Evolutionary conservation across 139 green algal genomes (phyloP).

Genomic region (Chlamydomonas sphaeroides): DNA sequence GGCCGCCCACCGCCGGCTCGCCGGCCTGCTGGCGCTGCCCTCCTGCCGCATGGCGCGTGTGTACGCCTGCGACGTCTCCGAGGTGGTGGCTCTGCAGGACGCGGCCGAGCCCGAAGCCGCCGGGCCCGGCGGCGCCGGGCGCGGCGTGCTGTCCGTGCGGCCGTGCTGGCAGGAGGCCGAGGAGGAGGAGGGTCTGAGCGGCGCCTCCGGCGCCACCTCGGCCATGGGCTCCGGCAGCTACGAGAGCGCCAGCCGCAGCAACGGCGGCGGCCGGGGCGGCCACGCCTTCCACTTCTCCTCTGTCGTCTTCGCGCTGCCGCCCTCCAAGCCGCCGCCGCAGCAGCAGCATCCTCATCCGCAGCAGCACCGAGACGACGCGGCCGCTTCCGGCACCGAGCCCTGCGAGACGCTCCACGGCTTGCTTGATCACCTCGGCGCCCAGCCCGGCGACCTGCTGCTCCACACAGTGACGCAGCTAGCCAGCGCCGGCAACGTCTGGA

Average conservation of each 20-base stretch:
- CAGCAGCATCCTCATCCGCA: not conserved
- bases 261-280: too few relatives aligned
- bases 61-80: conserved; percentile 24
- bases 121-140: too few relatives aligned
- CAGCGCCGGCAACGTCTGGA: conserved; percentile 9
- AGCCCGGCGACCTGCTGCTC: conserved; percentile 3
- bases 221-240: not conserved
- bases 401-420: conserved; percentile 3
- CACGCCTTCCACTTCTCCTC: too few relatives aligned
- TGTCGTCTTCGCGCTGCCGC: too few relatives aligned
- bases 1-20: not conserved
- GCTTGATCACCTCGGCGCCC: not conserved
- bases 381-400: too few relatives aligned
- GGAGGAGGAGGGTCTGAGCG: not conserved
- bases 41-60: conserved; percentile 5
- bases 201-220: too few relatives aligned
- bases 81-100: too few relatives aligned
- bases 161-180: too few relatives aligned
- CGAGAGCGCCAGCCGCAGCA: too few relatives aligned
- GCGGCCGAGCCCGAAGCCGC: too few relatives aligned
- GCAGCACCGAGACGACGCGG: not conserved
- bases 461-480: conserved; percentile 11
- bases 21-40: not conserved
- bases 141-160: not conserved
- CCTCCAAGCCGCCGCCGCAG: not conserved